Evolutionary conservation across 805 yeast genomes (phyloP).

Genomic region (Soucietia sequanensis): DNA sequence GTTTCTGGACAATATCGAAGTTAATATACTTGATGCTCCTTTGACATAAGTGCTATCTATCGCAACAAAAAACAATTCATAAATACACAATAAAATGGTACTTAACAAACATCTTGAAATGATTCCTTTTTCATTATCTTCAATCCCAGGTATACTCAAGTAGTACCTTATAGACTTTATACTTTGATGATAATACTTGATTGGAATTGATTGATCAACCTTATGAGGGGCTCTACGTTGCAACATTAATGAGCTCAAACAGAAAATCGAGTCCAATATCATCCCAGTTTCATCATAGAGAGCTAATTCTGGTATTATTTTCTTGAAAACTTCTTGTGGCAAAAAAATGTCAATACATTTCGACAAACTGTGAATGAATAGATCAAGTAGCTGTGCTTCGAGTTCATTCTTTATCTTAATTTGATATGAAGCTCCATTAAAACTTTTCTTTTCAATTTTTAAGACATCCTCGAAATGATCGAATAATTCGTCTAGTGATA

Average conservation of each 20-base stretch:
- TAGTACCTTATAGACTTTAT: constrained; percentile 32
- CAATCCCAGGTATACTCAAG: constrained; percentile 23
- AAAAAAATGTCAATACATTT: constrained; percentile 32
- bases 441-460: constrained; percentile 12
- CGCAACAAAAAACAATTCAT: constrained; percentile 39
- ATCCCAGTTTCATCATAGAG: constrained; percentile 37
- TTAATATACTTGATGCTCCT: constrained; percentile 34
- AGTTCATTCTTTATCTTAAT: constrained; percentile 17
- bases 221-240: constrained; percentile 28
- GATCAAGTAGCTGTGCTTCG: constrained; percentile 31
- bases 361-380: constrained; percentile 29
- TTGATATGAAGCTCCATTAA: constrained; percentile 7
- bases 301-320: constrained; percentile 35
- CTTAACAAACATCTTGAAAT: constrained; percentile 36
- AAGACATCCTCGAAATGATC: constrained; percentile 21
- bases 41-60: constrained; percentile 36
- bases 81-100: constrained; percentile 35
- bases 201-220: constrained; percentile 29
- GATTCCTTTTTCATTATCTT: constrained; percentile 23
- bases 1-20: constrained; percentile 23
- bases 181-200: constrained; percentile 36
- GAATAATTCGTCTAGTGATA: constrained; percentile 22
- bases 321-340: constrained; percentile 25
- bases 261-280: constrained; percentile 35
- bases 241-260: constrained; percentile 34